A percentile compares a stretch with the other conserved stretches of the same genome.
These are phyloP conservation scores for Apiospora sp. DNA, from an alignment of 2,329 filamentous ascomycete species.

Conservation along the genomic window DNA sequence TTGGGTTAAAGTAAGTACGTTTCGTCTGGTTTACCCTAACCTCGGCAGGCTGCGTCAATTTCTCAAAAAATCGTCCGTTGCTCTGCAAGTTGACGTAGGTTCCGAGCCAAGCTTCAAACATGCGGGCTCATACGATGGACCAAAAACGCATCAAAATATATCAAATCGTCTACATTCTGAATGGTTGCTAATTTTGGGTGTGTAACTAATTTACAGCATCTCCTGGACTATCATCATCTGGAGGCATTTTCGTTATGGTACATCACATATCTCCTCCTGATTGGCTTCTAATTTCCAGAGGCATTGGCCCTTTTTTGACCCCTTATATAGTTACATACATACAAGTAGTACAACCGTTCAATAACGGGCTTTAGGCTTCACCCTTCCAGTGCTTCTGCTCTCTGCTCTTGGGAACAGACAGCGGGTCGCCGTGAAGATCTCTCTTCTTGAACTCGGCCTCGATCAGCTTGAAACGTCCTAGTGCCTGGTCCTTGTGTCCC, in stretches of 20 bases:
- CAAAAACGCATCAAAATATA: not conserved
- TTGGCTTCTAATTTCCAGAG: not conserved
- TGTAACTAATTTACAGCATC: conserved; percentile 9
- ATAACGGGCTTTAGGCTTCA: not conserved
- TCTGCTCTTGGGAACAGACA: conserved; percentile 48
- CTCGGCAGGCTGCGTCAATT: conserved; percentile 13
- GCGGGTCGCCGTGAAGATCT: conserved; percentile 62
- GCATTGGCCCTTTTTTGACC: not conserved
- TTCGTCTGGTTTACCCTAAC: not conserved
- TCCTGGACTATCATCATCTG: not conserved
- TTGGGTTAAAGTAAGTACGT: not conserved
- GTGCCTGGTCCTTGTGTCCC: conserved; percentile 73
- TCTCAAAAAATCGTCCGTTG: not conserved
- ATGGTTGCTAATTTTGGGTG: not conserved
- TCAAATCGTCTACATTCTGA: not conserved
- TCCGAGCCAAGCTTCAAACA: not conserved
- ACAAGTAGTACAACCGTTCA: not conserved
- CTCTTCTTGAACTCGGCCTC: conserved; percentile 72
- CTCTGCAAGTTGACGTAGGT: conserved; percentile 15
- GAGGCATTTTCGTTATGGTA: conserved; percentile 9
- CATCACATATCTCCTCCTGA: conserved; percentile 5
- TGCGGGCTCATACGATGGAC: conserved; percentile 3
- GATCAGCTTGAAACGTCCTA: conserved; percentile 84
- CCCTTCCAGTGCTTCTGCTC: conserved; percentile 41
- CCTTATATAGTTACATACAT: not conserved